Evolutionary conservation across 1,139 yeast species (phyloP).

Genomic region (Suhomyces coccinellae): DNA sequence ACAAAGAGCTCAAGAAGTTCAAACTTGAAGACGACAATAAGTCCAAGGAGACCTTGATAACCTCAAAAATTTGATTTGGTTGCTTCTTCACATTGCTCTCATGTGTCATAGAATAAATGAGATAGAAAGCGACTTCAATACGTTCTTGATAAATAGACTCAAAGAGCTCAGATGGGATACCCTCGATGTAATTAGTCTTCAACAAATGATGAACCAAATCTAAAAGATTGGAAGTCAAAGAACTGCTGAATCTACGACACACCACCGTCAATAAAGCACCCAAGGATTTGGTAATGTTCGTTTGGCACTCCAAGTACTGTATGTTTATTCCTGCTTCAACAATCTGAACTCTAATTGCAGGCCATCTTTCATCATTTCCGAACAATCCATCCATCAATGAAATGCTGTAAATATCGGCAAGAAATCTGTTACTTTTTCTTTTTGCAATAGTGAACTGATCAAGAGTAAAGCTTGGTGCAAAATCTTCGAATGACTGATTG

Average conservation of each 20-base stretch:
- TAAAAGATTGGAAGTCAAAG: slow-evolving; percentile 38
- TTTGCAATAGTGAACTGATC: slow-evolving; percentile 56
- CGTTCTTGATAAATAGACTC: slow-evolving; percentile 59
- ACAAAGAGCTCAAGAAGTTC: slow-evolving; percentile 43
- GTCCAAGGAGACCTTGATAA: slow-evolving; percentile 42
- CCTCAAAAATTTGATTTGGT: slow-evolving; percentile 34
- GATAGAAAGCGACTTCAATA: slow-evolving; percentile 67
- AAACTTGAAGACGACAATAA: slow-evolving; percentile 49
- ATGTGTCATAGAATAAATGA: slow-evolving; percentile 50
- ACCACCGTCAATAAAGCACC: slow-evolving; percentile 75
- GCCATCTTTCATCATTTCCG: slow-evolving; percentile 51
- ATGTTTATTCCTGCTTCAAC: slow-evolving; percentile 61
- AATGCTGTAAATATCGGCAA: slow-evolving; percentile 58
- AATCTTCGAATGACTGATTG: slow-evolving; percentile 43
- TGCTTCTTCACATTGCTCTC: slow-evolving; percentile 25
- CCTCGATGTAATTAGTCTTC: slow-evolving; percentile 53
- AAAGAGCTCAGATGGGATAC: slow-evolving; percentile 50
- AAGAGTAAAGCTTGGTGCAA: slow-evolving; percentile 51
- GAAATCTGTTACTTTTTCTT: slow-evolving; percentile 50
- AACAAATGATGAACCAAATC: slow-evolving; percentile 52
- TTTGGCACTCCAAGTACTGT: slow-evolving; percentile 67
- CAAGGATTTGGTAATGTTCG: slow-evolving; percentile 69
- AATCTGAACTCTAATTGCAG: slow-evolving; percentile 49
- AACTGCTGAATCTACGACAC: slow-evolving; percentile 41
- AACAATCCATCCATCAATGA: slow-evolving; percentile 63